A percentile compares a stretch with the other conserved stretches of the same genome.
phyloP scores from a whole-genome alignment of 106 monocot species.

The Gastrodia elata region DNA sequence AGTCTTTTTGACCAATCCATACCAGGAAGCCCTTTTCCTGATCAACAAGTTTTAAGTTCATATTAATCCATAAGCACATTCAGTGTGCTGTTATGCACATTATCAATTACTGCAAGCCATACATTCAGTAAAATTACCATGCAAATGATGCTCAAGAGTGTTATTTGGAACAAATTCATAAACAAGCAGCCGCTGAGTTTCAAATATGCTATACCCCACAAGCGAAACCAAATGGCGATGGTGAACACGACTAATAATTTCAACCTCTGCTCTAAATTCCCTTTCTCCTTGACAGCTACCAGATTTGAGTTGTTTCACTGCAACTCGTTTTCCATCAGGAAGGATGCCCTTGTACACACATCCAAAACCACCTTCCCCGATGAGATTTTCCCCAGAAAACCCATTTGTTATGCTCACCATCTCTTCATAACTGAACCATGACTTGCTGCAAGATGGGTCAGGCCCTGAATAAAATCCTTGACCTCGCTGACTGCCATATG shows the following conservation, averaged over 20 bases:
- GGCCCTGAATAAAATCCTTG: constrained; percentile 11
- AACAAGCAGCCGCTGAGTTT: constrained; percentile 59
- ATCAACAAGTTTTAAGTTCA: not conserved
- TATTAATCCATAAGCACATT: not conserved
- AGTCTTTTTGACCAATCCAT: constrained; percentile 78
- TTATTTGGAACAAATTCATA: constrained; percentile 78
- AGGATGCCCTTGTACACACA: constrained; percentile 74
- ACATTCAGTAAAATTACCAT: constrained; percentile 38
- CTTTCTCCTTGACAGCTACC: constrained; percentile 85
- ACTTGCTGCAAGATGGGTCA: constrained; percentile 30
- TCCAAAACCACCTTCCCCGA: constrained; percentile 89
- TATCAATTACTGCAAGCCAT: not conserved
- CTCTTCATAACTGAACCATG: constrained; percentile 66
- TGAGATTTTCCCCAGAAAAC: constrained; percentile 47
- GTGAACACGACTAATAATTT: constrained; percentile 82
- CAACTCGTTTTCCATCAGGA: constrained; percentile 54
- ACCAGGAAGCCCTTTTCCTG: constrained; percentile 35
- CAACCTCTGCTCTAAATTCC: constrained; percentile 90
- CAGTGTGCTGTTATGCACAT: not conserved
- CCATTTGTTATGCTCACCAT: constrained; percentile 49
- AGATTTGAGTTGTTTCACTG: constrained; percentile 79
- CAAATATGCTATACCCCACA: constrained; percentile 68
- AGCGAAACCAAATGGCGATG: constrained; percentile 77
- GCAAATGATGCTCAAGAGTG: constrained; percentile 83
- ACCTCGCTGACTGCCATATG: constrained; percentile 22